Evolutionary conservation across 805 yeast genomes (phyloP), one percentile per base, ranked within the genome.

Genomic region (Alloascoidea africana): DNA sequence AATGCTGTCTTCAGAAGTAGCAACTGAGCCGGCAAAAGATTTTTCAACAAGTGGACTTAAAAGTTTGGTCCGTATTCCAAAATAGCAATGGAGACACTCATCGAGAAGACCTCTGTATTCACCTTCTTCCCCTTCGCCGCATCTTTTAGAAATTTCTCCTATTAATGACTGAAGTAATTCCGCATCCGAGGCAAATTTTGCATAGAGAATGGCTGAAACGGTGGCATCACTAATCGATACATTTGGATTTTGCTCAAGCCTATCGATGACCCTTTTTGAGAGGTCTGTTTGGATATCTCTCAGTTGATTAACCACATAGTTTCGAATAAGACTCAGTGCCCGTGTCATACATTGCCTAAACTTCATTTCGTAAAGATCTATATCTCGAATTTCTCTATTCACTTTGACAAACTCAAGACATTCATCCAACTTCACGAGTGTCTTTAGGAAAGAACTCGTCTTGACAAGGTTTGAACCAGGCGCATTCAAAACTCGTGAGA

Each of bases 311-410:
- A 48, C 51, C 39, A 82, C 56, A 50, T 76, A 84, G 48, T 77
- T 82, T 44, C 78, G 68, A 13, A 85, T 70, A 41, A 89, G 60
- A 0, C 91, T 74, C 35, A 85, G 63, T 1, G 93, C 77, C 41
- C 95, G 67, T 1, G 87, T 75, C 67, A 85, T 65, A 49, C 95
- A 83, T 47, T 83, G 93, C 43, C 81, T 72, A 58, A 83, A 84
- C 41, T 87, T 68, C 44, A 75, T 71, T 36, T 66, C 68, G 52
- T 82, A 85, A 2, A 72, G 50, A 17, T 76, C 89, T 6, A 71
- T 61, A 38, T 86, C 94, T 49, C 71, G 75, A 49, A 80, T 79
- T 40, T 75, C 75, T 4, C 62, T 55, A 38, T 76, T 69, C 2
- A 59, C 56, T 5, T 65, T 61, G 3, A 76, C 63, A 51, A 83